phyloP scores from a whole-genome alignment of 2,329 filamentous ascomycete genomes.

The Fusarium sp. region DNA sequence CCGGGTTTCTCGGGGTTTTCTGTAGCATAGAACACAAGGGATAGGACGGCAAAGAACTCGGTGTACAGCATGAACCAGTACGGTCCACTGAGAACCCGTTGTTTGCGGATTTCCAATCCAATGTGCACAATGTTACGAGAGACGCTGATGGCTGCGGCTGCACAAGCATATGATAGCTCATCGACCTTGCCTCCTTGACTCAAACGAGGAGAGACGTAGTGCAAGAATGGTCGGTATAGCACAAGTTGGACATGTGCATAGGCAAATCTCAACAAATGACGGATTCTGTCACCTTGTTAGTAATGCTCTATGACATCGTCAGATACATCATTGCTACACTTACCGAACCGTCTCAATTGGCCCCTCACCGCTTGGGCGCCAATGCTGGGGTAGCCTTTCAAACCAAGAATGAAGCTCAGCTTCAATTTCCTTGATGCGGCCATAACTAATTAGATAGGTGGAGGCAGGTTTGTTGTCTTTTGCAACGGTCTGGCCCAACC shows the following conservation, averaged over 20 bases:
- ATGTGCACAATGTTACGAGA: constrained; percentile 81
- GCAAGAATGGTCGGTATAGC: constrained; percentile 82
- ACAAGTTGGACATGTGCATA: constrained; percentile 86
- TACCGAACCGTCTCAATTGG: constrained; percentile 79
- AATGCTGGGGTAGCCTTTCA: constrained; percentile 73
- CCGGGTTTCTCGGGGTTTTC: constrained; percentile 81
- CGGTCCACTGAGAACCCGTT: constrained; percentile 77
- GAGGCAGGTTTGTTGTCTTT: constrained; percentile 54
- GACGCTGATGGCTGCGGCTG: constrained; percentile 67
- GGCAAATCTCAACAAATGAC: constrained; percentile 79
- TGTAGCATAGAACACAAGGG: constrained; percentile 79
- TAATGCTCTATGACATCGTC: not conserved
- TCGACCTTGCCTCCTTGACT: constrained; percentile 68
- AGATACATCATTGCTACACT: constrained; percentile 40
- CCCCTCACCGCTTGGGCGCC: constrained; percentile 82
- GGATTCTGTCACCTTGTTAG: constrained; percentile 55
- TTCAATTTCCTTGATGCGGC: constrained; percentile 71
- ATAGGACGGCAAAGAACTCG: constrained; percentile 82
- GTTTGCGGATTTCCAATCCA: constrained; percentile 77
- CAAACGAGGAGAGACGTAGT: constrained; percentile 76
- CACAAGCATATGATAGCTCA: constrained; percentile 79
- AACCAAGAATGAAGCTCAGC: constrained; percentile 69
- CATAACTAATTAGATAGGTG: constrained; percentile 69
- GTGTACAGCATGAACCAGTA: constrained; percentile 91
- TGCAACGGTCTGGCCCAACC: constrained; percentile 56